These are phyloP conservation scores for Phytophthora hibernalis DNA, from an alignment of 352 stramenopile genomes.

Conservation along the genomic window DNA sequence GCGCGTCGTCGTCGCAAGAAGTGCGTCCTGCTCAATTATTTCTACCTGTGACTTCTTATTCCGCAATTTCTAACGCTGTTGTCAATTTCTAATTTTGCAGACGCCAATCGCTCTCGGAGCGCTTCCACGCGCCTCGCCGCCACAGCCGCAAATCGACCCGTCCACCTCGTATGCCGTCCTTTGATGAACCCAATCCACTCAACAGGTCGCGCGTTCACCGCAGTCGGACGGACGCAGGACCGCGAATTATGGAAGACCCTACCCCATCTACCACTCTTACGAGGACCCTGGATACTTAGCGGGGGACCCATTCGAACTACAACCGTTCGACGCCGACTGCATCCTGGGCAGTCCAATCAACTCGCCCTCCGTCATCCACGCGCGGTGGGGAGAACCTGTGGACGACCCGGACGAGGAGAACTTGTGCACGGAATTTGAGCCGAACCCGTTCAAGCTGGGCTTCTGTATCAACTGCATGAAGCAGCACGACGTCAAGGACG, in stretches of 20 bases:
- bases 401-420: slow-evolving; percentile 86
- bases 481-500: slow-evolving; percentile 83
- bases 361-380: slow-evolving; percentile 84
- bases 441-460: slow-evolving; percentile 87
- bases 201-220: slow-evolving; percentile 38
- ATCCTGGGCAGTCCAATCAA: slow-evolving; percentile 81
- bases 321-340: slow-evolving; percentile 78
- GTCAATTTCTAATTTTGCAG: slow-evolving; percentile 33
- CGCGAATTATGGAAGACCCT: slow-evolving; percentile 33
- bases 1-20: slow-evolving; percentile 57
- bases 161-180: slow-evolving; percentile 28
- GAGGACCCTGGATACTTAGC: slow-evolving; percentile 79
- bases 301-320: slow-evolving; percentile 58
- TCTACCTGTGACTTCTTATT: not conserved
- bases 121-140: slow-evolving; percentile 34
- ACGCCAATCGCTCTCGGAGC: slow-evolving; percentile 44
- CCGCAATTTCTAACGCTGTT: slow-evolving; percentile 1
- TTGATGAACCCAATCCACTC: slow-evolving; percentile 33
- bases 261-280: slow-evolving; percentile 77
- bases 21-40: slow-evolving; percentile 33
- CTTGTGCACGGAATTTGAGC: slow-evolving; percentile 79
- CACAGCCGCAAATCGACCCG: slow-evolving; percentile 4
- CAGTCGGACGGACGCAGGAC: slow-evolving; percentile 38
- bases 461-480: slow-evolving; percentile 93
- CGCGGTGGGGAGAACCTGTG: slow-evolving; percentile 83